These are phyloP conservation scores for Xeromyces bisporus DNA, from an alignment of 495 filamentous ascomycete genomes.

Conservation along the genomic window DNA sequence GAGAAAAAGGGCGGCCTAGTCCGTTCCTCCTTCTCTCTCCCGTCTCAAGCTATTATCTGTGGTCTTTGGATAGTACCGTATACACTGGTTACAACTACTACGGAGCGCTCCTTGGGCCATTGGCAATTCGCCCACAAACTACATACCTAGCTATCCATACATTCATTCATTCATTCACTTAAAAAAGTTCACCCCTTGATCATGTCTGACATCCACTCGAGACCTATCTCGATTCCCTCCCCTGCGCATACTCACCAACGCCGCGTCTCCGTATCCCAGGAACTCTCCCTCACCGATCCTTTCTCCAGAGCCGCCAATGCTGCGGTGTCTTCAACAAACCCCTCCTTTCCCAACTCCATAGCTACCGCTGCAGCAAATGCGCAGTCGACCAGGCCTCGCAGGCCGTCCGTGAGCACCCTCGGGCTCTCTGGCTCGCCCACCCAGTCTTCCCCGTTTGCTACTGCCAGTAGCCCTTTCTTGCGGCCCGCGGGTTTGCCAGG, in stretches of 20 bases:
- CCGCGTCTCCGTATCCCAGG: conserved; percentile 32
- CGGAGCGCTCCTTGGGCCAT: too few species aligned
- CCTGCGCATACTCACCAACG: conserved; percentile 24
- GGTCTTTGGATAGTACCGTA: too few species aligned
- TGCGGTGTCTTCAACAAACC: conserved; percentile 2
- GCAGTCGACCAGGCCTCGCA: conserved; percentile 54
- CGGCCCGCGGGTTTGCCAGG: conserved; percentile 59
- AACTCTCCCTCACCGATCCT: conserved; percentile 29
- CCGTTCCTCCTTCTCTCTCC: too few species aligned
- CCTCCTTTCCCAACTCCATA: conserved; percentile 43
- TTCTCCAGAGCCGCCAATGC: conserved; percentile 21
- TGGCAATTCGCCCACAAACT: too few species aligned
- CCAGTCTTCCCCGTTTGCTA: conserved; percentile 36
- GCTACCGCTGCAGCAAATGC: conserved; percentile 43
- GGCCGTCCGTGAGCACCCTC: conserved; percentile 74
- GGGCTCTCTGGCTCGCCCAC: conserved; percentile 69
- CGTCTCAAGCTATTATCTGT: too few species aligned
- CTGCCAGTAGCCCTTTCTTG: conserved; percentile 23
- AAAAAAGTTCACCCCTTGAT: too few species aligned
- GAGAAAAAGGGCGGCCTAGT: too few species aligned
- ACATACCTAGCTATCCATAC: too few species aligned
- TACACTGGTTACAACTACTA: too few species aligned
- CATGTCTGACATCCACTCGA: conserved; percentile 35
- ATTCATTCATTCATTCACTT: too few species aligned
- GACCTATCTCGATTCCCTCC: conserved; percentile 29